These are phyloP conservation scores for Saturnispora saitoi DNA, from an alignment of 805 yeast genomes.

Conservation along the genomic window DNA sequence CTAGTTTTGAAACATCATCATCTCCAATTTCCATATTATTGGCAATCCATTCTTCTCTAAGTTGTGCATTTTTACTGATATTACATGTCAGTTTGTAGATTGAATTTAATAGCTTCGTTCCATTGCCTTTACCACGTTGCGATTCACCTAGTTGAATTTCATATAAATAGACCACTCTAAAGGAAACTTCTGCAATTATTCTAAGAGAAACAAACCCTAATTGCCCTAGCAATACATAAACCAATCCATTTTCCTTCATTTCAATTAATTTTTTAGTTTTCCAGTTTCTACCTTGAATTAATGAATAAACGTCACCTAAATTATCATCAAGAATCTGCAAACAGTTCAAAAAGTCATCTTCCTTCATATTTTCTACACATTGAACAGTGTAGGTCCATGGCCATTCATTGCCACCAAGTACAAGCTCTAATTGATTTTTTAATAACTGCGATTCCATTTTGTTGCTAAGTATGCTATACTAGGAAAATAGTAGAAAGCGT, in stretches of 20 bases:
- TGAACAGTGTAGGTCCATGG: background rate
- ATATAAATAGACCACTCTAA: slow-evolving; percentile 41
- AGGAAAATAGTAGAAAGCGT: background rate
- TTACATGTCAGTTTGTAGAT: slow-evolving; percentile 29
- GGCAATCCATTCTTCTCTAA: slow-evolving; percentile 8
- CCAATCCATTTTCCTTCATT: slow-evolving; percentile 39
- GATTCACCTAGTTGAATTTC: slow-evolving; percentile 42
- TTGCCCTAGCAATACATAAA: slow-evolving; percentile 32
- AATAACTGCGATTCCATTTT: background rate
- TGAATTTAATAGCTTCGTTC: slow-evolving; percentile 30
- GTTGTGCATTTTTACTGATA: slow-evolving; percentile 9
- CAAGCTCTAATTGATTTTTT: background rate
- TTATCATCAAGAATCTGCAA: slow-evolving; percentile 21
- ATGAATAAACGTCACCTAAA: slow-evolving; percentile 20
- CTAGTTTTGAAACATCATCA: slow-evolving; percentile 1
- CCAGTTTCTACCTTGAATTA: slow-evolving; percentile 34
- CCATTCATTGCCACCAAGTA: background rate
- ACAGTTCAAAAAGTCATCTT: slow-evolving; percentile 10
- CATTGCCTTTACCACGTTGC: slow-evolving; percentile 32
- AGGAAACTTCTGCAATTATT: slow-evolving; percentile 33
- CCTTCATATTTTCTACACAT: background rate
- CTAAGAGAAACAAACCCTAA: slow-evolving; percentile 41
- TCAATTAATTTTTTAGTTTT: slow-evolving; percentile 34
- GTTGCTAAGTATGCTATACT: background rate
- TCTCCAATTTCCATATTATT: background rate